phyloP scores from a whole-genome alignment of 495 filamentous ascomycete species.

The Aspergillus hancockii region DNA sequence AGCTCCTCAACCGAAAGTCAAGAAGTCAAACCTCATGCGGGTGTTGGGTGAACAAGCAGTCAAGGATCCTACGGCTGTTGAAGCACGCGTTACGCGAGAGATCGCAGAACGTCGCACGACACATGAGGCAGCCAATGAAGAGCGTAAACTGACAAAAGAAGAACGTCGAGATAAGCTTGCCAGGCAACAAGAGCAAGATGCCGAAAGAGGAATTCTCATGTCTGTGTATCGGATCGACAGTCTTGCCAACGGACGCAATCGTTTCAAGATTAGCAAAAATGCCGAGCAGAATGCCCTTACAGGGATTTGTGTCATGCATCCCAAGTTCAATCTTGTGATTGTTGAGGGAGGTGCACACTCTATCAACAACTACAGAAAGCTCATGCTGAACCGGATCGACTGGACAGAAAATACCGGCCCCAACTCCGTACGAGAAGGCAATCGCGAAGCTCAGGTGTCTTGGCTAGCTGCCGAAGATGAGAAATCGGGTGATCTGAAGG shows the following conservation, averaged over 20 bases:
- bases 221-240: slow-evolving; percentile 86
- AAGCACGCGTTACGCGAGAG: slow-evolving; percentile 87
- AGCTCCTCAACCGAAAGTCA: slow-evolving; percentile 90
- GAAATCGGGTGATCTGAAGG: slow-evolving; percentile 69
- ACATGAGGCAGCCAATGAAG: slow-evolving; percentile 79
- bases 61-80: slow-evolving; percentile 95
- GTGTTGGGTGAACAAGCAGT: slow-evolving; percentile 97
- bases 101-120: slow-evolving; percentile 79
- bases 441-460: slow-evolving; percentile 59
- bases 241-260: slow-evolving; percentile 85
- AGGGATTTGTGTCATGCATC: slow-evolving; percentile 86
- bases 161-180: slow-evolving; percentile 83
- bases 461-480: slow-evolving; percentile 82
- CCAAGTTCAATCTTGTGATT: slow-evolving; percentile 82
- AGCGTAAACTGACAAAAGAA: slow-evolving; percentile 89
- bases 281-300: slow-evolving; percentile 84
- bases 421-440: slow-evolving; percentile 58
- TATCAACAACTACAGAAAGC: slow-evolving; percentile 78
- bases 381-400: slow-evolving; percentile 90
- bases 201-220: slow-evolving; percentile 76
- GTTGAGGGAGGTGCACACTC: slow-evolving; percentile 86
- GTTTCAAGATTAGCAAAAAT: slow-evolving; percentile 89
- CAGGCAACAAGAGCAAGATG: slow-evolving; percentile 82
- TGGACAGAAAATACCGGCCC: slow-evolving; percentile 89
- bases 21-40: slow-evolving; percentile 94